A percentile compares a stretch with the other conserved stretches of the same genome.
Evolutionary conservation across 176 grass and related monocot species (phyloP).

Genomic region (Triticum timopheevii): DNA sequence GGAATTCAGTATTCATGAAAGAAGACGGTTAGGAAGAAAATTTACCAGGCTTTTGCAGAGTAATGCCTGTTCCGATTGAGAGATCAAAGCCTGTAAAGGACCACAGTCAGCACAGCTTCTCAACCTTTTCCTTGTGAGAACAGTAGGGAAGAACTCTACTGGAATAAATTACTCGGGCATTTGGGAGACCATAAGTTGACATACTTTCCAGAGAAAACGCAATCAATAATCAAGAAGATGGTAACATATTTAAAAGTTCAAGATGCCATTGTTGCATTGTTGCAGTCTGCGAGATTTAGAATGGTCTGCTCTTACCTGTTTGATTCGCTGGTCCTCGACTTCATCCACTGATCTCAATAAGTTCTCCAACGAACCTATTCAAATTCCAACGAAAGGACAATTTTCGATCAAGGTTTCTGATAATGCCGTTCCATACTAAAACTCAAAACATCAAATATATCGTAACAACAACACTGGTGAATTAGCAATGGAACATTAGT

Average conservation of each 20-base stretch:
- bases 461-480: conserved; percentile 14
- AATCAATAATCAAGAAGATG: conserved; percentile 9
- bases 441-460: conserved; percentile 8
- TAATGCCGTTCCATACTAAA: background rate
- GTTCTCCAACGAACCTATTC: conserved; percentile 90
- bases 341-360: conserved; percentile 66
- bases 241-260: background rate
- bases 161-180: background rate
- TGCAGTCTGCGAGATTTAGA: conserved; percentile 7
- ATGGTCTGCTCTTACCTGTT: conserved; percentile 47
- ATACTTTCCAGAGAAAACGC: conserved; percentile 4
- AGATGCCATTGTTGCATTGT: background rate
- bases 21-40: background rate
- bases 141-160: background rate
- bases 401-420: conserved; percentile 13
- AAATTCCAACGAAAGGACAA: conserved; percentile 28
- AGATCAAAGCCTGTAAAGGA: conserved; percentile 71
- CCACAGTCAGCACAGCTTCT: conserved; percentile 13
- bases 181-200: conserved; percentile 19
- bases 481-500: background rate
- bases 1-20: background rate
- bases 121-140: background rate
- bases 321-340: conserved; percentile 78
- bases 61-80: conserved; percentile 62
- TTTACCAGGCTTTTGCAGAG: conserved; percentile 97